Evolutionary conservation across 208 protist species (phyloP), one percentile per base, ranked within the genome.

Genomic region (Trypanosomatidae sp.): DNA sequence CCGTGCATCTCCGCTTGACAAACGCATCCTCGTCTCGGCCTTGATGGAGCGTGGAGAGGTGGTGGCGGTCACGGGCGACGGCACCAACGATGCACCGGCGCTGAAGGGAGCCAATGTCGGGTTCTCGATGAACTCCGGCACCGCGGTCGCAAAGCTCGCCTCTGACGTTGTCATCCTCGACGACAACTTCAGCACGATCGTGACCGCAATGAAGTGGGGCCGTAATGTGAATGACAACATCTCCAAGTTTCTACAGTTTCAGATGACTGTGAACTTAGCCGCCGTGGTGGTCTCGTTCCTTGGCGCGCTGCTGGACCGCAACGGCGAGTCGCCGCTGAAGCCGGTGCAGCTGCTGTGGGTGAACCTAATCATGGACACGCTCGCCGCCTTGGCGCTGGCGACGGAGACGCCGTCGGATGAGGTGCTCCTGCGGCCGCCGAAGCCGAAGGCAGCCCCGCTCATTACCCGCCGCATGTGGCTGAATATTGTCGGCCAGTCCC

Each of bases 41-140:
- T 83, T 98, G 44, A 78, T 90, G 46, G 67, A 89, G 47, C 81
- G 83, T 1, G 84, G 83, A 25, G 88, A 98, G 69, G 95, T 99
- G 22, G 96, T 99, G 15, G 97, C 98, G 15, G 97, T 99, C 43
- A 99, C 86, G 30, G 94, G 95, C 58, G 95, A 98, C 80, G 95
- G 95, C 67, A 97, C 91, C 39, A 98, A 98, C 86, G 95, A 99
- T 82, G 99, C 99, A 6, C 98, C 98, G 47, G 99, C 99, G 47
- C 88, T 99, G 22, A 99, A 99, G 83, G 84, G 98, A 65, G 96
- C 98, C 41, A 90, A 99, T 80, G 98, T 99, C 1, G 99, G 99
- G 55, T 91, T 99, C 60, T 96, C 96, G 2, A 88, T 99, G 98
- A 97, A 98, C 81, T 90, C 80, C 46, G 95, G 93, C 30, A 97